Conservation (phyloP, 2,329 filamentous ascomycete genomes). For the Lithohypha guttulata region DNA sequence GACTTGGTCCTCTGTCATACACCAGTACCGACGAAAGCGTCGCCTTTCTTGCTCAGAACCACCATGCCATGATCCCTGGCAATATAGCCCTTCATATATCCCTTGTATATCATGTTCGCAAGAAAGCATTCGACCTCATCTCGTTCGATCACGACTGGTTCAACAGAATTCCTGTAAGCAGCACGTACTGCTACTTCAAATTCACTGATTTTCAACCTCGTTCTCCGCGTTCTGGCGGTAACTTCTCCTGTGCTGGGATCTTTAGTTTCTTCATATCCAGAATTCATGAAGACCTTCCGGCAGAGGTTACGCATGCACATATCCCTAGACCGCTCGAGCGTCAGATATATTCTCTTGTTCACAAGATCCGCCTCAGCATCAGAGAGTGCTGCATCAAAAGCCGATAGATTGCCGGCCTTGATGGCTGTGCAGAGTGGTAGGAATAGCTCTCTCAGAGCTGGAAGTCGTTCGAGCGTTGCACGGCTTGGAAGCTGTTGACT, state of each 20-base stretch:
- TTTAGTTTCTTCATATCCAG: slow-evolving; percentile 69
- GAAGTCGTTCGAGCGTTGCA: slow-evolving; percentile 61
- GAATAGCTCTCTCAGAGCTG: slow-evolving; percentile 66
- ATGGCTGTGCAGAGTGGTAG: slow-evolving; percentile 68
- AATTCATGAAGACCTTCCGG: slow-evolving; percentile 78
- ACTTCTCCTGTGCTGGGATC: slow-evolving; percentile 44
- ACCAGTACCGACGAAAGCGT: slow-evolving; percentile 83
- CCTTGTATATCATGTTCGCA: slow-evolving; percentile 97
- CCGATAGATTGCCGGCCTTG: slow-evolving; percentile 66
- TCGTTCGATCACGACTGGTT: slow-evolving; percentile 55
- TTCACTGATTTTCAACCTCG: slow-evolving; percentile 69
- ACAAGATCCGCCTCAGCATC: slow-evolving; percentile 87
- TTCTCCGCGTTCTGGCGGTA: slow-evolving; percentile 44
- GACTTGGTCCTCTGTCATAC: not conserved
- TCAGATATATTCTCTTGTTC: slow-evolving; percentile 84
- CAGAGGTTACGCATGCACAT: slow-evolving; percentile 85
- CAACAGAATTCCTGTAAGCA: slow-evolving; percentile 43
- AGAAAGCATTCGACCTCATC: slow-evolving; percentile 94
- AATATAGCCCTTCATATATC: slow-evolving; percentile 96
- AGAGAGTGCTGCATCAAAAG: slow-evolving; percentile 71
- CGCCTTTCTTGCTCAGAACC: slow-evolving; percentile 77
- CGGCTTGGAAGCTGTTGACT: slow-evolving; percentile 71
- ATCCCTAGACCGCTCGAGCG: slow-evolving; percentile 81
- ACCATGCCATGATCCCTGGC: slow-evolving; percentile 80
- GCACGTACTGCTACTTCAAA: slow-evolving; percentile 77